Evolutionary conservation across 2,329 filamentous ascomycete species (phyloP).

Genomic region (Xylogone sp.): DNA sequence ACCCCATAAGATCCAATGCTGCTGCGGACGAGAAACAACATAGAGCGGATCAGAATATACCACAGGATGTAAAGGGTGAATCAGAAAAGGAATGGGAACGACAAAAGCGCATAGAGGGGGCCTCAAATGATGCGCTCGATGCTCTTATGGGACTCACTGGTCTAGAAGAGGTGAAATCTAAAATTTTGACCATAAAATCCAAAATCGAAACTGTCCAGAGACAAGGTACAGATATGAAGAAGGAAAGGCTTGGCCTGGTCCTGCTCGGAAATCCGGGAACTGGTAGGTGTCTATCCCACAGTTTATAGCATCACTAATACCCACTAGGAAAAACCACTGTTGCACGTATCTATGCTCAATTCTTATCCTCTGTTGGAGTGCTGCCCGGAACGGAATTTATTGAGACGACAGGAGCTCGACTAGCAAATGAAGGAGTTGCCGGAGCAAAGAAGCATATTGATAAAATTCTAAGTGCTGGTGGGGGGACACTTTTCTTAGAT

Average conservation of each 20-base stretch:
- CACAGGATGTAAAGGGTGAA: background rate
- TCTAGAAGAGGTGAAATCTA: conserved; percentile 62
- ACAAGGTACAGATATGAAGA: conserved; percentile 50
- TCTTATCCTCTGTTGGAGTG: conserved; percentile 38
- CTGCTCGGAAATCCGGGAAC: conserved; percentile 75
- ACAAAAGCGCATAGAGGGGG: conserved; percentile 51
- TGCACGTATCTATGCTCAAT: conserved; percentile 63
- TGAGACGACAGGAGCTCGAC: conserved; percentile 53
- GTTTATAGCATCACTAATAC: background rate
- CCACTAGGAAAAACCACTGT: conserved; percentile 63
- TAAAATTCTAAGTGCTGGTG: conserved; percentile 59
- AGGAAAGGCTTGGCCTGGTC: conserved; percentile 58
- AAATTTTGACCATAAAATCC: conserved; percentile 60
- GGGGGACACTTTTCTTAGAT: conserved; percentile 59
- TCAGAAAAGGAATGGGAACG: conserved; percentile 55
- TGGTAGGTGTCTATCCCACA: conserved; percentile 36
- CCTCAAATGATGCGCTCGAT: conserved; percentile 53
- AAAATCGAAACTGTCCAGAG: conserved; percentile 57
- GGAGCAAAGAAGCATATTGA: conserved; percentile 52
- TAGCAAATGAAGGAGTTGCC: conserved; percentile 57
- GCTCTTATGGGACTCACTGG: conserved; percentile 67
- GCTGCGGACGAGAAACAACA: too few relatives aligned
- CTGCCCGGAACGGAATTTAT: conserved; percentile 24
- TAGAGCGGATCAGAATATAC: conserved; percentile 13
- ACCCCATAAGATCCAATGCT: too few relatives aligned